Percentiles rank a stretch among this genome's conserved stretches.
These are phyloP conservation scores for Beauveria sp. DNA, from an alignment of 2,329 filamentous ascomycete species.

Conservation along the genomic window DNA sequence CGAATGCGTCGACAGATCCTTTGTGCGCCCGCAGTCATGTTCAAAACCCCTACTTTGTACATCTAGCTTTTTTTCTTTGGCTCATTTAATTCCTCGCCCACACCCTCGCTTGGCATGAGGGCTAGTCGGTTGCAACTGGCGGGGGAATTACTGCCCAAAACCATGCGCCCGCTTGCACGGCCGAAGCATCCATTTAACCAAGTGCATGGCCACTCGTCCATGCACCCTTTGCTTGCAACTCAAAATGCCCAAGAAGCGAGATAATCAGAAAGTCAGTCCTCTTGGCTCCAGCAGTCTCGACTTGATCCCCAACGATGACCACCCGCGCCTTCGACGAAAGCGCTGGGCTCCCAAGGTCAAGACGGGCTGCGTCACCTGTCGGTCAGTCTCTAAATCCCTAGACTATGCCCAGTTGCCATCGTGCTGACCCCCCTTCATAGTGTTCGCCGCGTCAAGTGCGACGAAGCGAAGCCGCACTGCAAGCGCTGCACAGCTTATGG, in stretches of 20 bases:
- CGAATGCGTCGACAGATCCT: too few relatives aligned
- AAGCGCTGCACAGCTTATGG: constrained; percentile 2
- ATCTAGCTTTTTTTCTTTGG: too few relatives aligned
- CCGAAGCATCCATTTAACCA: too few relatives aligned
- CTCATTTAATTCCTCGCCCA: too few relatives aligned
- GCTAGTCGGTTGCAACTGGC: too few relatives aligned
- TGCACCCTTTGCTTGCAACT: background rate
- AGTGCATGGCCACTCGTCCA: background rate
- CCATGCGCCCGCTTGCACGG: too few relatives aligned
- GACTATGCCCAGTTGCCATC: too few relatives aligned
- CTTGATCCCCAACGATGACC: background rate
- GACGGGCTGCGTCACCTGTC: constrained; percentile 4
- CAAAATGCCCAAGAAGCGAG: background rate
- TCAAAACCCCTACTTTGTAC: too few relatives aligned
- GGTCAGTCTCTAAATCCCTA: background rate
- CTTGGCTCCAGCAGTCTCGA: background rate
- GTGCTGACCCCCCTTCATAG: background rate
- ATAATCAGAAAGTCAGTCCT: background rate
- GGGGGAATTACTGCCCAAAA: too few relatives aligned
- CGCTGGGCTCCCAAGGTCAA: constrained; percentile 6
- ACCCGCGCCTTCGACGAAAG: background rate
- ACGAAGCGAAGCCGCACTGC: constrained; percentile 3
- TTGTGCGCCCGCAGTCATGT: too few relatives aligned
- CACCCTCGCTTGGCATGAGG: too few relatives aligned
- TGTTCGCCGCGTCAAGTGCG: constrained; percentile 4